Conservation (phyloP, 2,329 filamentous ascomycete species). For the Penicillium carneum region DNA sequence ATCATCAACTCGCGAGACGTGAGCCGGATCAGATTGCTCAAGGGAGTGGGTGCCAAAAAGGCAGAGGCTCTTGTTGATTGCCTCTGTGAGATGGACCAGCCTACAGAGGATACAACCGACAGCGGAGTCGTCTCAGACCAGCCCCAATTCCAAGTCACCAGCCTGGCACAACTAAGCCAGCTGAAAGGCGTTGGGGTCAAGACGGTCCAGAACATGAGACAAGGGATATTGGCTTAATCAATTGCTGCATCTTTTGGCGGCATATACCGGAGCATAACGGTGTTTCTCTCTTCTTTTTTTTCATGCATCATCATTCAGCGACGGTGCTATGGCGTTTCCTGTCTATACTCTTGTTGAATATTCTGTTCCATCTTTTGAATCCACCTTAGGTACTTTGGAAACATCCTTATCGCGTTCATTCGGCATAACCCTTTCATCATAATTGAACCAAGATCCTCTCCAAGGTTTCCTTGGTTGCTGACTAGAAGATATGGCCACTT, state of each 20-base stretch:
- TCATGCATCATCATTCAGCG: constrained; percentile 40
- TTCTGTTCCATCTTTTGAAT: background rate
- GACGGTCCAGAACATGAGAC: constrained; percentile 58
- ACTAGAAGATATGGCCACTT: background rate
- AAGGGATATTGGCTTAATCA: constrained; percentile 50
- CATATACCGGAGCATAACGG: constrained; percentile 20
- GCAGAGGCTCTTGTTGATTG: constrained; percentile 58
- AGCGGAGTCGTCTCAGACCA: constrained; percentile 26
- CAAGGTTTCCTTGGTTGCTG: background rate
- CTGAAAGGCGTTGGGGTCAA: constrained; percentile 56
- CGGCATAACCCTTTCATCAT: background rate
- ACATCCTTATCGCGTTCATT: background rate
- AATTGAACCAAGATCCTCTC: background rate
- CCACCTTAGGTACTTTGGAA: background rate
- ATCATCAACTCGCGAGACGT: constrained; percentile 57
- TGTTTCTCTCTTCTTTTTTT: constrained; percentile 22
- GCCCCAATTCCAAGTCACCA: constrained; percentile 45
- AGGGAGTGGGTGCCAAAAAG: constrained; percentile 57
- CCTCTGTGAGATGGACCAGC: constrained; percentile 53
- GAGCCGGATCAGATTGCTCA: constrained; percentile 55
- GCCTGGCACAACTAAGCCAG: constrained; percentile 51
- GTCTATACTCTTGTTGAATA: constrained; percentile 14
- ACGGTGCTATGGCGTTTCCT: constrained; percentile 39
- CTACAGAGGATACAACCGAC: constrained; percentile 28
- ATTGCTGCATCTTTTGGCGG: constrained; percentile 28